Evolutionary conservation across 352 stramenopile species (phyloP).

Genomic region (Phytophthora megakarya): DNA sequence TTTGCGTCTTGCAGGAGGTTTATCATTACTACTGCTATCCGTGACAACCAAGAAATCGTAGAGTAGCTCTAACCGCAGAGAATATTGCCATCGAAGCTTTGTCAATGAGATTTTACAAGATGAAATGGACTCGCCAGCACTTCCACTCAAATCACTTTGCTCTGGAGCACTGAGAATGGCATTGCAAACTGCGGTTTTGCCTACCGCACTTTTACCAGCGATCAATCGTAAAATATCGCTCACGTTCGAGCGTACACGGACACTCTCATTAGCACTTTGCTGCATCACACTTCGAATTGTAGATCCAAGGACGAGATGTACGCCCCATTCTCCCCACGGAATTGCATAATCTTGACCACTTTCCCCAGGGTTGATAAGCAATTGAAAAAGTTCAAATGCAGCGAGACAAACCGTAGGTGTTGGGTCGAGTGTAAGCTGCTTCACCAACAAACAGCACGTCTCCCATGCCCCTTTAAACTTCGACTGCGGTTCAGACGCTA

Average conservation of each 20-base stretch:
- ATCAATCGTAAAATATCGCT: constrained; percentile 51
- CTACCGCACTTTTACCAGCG: constrained; percentile 48
- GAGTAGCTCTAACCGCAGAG: constrained; percentile 64
- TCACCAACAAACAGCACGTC: constrained; percentile 67
- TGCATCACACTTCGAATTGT: constrained; percentile 79
- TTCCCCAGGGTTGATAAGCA: constrained; percentile 51
- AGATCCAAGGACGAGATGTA: constrained; percentile 75
- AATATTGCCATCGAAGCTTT: constrained; percentile 67
- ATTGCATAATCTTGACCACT: constrained; percentile 50
- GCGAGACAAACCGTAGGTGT: constrained; percentile 53
- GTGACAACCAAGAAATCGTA: constrained; percentile 50
- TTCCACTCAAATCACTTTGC: constrained; percentile 48
- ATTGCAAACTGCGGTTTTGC: constrained; percentile 72
- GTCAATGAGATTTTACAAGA: constrained; percentile 53
- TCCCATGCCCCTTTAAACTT: constrained; percentile 72
- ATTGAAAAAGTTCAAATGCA: constrained; percentile 59
- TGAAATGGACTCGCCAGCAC: constrained; percentile 33
- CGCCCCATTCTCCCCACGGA: constrained; percentile 80
- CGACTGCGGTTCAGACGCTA: constrained; percentile 33
- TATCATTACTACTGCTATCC: constrained; percentile 18
- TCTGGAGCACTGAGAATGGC: constrained; percentile 74
- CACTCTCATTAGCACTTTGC: constrained; percentile 64
- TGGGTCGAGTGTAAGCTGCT: constrained; percentile 66
- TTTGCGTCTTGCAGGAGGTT: constrained; percentile 30
- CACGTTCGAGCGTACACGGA: constrained; percentile 65